These are phyloP conservation scores for Pseudofabraea citricarpa DNA, from an alignment of 2,329 filamentous ascomycete species.

Conservation along the genomic window DNA sequence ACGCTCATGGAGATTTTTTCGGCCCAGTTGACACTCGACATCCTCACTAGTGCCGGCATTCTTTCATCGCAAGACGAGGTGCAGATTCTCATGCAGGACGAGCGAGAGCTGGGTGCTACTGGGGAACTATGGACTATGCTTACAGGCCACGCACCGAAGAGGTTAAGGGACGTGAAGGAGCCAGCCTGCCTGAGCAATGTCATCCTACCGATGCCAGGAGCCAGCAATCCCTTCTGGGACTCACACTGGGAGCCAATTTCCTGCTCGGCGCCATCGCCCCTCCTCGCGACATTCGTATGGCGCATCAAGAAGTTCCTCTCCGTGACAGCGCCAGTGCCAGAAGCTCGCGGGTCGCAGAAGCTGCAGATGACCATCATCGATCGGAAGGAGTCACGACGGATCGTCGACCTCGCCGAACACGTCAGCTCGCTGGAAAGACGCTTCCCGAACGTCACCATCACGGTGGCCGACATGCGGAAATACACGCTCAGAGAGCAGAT, in stretches of 20 bases:
- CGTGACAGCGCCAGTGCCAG: slow-evolving; percentile 6
- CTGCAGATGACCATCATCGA: slow-evolving; percentile 5
- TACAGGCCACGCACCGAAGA: neutral
- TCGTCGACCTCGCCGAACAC: neutral
- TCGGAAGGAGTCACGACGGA: neutral
- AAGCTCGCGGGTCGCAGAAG: slow-evolving; percentile 1
- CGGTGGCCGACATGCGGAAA: slow-evolving; percentile 14
- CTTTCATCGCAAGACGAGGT: slow-evolving; percentile 3
- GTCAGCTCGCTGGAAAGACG: neutral
- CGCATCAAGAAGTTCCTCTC: slow-evolving; percentile 8
- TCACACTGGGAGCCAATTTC: slow-evolving; percentile 5
- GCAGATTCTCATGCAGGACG: slow-evolving; percentile 14
- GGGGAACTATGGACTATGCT: neutral
- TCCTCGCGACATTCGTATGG: slow-evolving; percentile 7
- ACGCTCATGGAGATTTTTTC: slow-evolving; percentile 26
- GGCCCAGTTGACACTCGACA: slow-evolving; percentile 9
- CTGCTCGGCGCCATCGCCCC: slow-evolving; percentile 10
- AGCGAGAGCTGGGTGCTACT: neutral
- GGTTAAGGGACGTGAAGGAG: neutral
- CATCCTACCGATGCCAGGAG: neutral
- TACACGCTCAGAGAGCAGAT: slow-evolving; percentile 19
- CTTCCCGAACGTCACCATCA: slow-evolving; percentile 11
- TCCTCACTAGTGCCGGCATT: slow-evolving; percentile 6
- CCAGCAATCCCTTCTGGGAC: slow-evolving; percentile 25
- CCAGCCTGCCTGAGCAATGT: neutral